Conservation (phyloP, 1,139 yeast genomes). For the Kodamaea suecica region DNA sequence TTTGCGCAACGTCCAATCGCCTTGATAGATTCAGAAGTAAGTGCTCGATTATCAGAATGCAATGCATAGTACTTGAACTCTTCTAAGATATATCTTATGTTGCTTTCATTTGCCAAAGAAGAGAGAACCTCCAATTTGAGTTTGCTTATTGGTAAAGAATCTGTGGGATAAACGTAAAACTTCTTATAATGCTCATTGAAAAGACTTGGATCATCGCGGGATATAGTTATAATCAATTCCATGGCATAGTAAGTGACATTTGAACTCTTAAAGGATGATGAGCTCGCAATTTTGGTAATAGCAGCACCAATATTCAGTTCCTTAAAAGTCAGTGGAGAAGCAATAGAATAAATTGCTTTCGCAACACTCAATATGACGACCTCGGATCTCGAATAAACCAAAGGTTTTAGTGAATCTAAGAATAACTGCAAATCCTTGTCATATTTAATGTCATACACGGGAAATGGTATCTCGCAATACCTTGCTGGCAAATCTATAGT, state of each 20-base stretch:
- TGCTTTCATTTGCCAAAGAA: conserved; percentile 50
- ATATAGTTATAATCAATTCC: conserved; percentile 39
- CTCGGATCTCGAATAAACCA: conserved; percentile 54
- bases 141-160: conserved; percentile 43
- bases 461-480: conserved; percentile 27
- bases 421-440: conserved; percentile 60
- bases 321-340: conserved; percentile 49
- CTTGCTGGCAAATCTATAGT: conserved; percentile 40
- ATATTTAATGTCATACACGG: conserved; percentile 37
- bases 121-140: conserved; percentile 67
- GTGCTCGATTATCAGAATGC: conserved; percentile 27
- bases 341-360: conserved; percentile 51
- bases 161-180: conserved; percentile 63
- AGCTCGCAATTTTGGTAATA: conserved; percentile 39
- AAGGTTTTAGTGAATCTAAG: conserved; percentile 40
- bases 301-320: conserved; percentile 49
- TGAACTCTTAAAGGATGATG: conserved; percentile 21
- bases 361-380: conserved; percentile 62
- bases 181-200: conserved; percentile 48
- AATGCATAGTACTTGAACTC: conserved; percentile 68
- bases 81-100: conserved; percentile 50
- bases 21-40: conserved; percentile 56
- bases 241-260: conserved; percentile 39
- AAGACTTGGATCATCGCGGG: conserved; percentile 34
- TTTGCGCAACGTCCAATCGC: conserved; percentile 55